Evolutionary conservation across 2,329 filamentous ascomycete species (phyloP).

Genomic region (Pseudogymnoascus sp.): DNA sequence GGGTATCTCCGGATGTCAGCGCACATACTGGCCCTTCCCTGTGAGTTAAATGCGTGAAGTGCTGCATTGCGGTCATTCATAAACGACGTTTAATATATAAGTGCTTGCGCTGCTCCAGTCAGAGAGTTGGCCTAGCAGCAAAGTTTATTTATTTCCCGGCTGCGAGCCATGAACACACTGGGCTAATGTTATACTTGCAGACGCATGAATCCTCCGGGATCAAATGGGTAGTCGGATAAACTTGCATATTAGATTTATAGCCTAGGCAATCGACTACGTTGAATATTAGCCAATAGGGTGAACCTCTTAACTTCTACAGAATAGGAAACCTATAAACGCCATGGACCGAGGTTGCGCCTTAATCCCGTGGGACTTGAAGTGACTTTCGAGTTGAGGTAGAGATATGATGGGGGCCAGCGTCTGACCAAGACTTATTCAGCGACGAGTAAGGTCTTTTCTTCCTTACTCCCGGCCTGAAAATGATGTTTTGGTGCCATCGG

Average conservation of each 20-base stretch:
- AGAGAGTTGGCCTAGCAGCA: background rate
- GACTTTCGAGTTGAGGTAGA: background rate
- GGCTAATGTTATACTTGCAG: background rate
- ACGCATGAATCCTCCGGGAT: background rate
- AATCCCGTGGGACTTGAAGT: background rate
- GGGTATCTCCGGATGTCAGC: background rate
- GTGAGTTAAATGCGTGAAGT: background rate
- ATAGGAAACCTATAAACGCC: background rate
- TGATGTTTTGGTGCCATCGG: background rate
- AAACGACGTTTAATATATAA: background rate
- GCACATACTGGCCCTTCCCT: background rate
- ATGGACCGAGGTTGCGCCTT: background rate
- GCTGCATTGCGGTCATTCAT: background rate
- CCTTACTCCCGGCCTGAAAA: background rate
- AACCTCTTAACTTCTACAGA: background rate
- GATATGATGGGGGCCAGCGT: background rate
- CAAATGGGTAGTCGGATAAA: background rate
- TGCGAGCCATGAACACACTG: background rate
- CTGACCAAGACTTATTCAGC: background rate
- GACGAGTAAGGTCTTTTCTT: background rate
- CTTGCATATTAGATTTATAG: background rate
- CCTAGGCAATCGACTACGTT: background rate
- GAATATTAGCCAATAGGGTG: background rate
- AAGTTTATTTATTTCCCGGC: background rate
- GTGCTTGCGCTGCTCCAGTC: background rate